Evolutionary conservation across 1,139 yeast genomes (phyloP).

Genomic region (Yueomyces sp.): DNA sequence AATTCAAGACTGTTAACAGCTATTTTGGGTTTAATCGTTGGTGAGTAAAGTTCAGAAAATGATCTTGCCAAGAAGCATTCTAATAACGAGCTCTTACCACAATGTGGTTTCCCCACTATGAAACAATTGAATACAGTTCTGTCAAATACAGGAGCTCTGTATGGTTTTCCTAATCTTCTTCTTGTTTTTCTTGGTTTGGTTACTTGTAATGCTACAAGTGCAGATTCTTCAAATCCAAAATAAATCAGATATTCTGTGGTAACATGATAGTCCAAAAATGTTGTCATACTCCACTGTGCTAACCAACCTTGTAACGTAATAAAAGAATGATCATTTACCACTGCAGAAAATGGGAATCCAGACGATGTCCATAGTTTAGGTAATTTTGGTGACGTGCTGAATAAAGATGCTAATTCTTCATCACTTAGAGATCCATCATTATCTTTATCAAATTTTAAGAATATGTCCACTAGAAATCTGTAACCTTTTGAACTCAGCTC

Average conservation of each 20-base stretch:
- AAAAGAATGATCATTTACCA: constrained; percentile 77
- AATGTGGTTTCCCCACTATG: constrained; percentile 69
- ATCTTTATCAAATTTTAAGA: constrained; percentile 77
- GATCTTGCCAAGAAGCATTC: constrained; percentile 72
- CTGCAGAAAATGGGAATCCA: constrained; percentile 77
- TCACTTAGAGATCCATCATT: constrained; percentile 90
- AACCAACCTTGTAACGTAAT: constrained; percentile 95
- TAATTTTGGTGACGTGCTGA: constrained; percentile 84
- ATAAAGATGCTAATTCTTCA: constrained; percentile 50
- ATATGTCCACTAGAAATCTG: constrained; percentile 78
- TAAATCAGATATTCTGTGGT: constrained; percentile 83
- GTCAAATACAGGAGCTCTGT: constrained; percentile 61
- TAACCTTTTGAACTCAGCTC: constrained; percentile 93
- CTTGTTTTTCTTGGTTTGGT: constrained; percentile 69
- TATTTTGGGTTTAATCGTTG: constrained; percentile 67
- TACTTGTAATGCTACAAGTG: constrained; percentile 54
- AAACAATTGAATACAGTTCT: constrained; percentile 86
- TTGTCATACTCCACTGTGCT: constrained; percentile 96
- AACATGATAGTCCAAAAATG: constrained; percentile 69
- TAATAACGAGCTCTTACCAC: constrained; percentile 76
- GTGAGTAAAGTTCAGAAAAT: constrained; percentile 61
- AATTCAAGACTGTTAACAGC: constrained; percentile 92
- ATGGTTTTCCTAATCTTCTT: constrained; percentile 49
- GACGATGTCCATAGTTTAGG: constrained; percentile 79
- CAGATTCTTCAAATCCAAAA: constrained; percentile 58